Evolutionary conservation across 1,284 basidiomycete genomes (phyloP), one percentile per base, ranked within the genome.

Genomic region (Fomitopsis palustris): DNA sequence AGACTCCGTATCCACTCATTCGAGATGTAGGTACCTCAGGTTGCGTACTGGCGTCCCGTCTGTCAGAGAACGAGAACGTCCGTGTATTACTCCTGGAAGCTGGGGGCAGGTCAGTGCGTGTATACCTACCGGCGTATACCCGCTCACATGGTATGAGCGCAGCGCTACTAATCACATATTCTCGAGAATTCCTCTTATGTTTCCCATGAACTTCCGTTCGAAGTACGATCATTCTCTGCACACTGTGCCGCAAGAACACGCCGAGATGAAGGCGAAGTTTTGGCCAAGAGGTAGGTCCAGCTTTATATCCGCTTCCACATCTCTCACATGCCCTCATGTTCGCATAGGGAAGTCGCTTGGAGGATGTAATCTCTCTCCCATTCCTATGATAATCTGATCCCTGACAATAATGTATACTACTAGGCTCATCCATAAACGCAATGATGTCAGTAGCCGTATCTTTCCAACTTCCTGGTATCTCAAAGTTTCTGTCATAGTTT

Each of bases 11-110:
- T 2, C n/a, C n/a, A n/a, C n/a, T n/a, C n/a, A n/a, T n/a, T n/a
- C n/a, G n/a, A n/a, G n/a, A n/a, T 19, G 53, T 65, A 87, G 87
- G 87, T 9, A 88, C 88, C 8, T 80, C 85, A 2, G 88, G 88
- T 8, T 88, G 87, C 62, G 86, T 82, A 0, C 77, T 90, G 37
- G 88, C 88, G 4, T 77, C 84, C 2, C 78, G 87, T 31, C 74
- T 90, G 27, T 84, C 81, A 9, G 88, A 90, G 69, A 77, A 86
- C 61, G 73, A 81, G 0, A 75, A 72, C 5, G 65, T 85, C 1
- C 78, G 77, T 2, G 85, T 89, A 7, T 73, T 90, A 19, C 67
- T 90, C 9, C 75, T 90, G 38, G 88, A 90, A 70, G 82, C 86
- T 0, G 87, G 87, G 1, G 72, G 76, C 59, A 90, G 86, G 87